Evolutionary conservation across 2,329 filamentous ascomycete genomes (phyloP).

Genomic region (Trichoderma semiorbis): DNA sequence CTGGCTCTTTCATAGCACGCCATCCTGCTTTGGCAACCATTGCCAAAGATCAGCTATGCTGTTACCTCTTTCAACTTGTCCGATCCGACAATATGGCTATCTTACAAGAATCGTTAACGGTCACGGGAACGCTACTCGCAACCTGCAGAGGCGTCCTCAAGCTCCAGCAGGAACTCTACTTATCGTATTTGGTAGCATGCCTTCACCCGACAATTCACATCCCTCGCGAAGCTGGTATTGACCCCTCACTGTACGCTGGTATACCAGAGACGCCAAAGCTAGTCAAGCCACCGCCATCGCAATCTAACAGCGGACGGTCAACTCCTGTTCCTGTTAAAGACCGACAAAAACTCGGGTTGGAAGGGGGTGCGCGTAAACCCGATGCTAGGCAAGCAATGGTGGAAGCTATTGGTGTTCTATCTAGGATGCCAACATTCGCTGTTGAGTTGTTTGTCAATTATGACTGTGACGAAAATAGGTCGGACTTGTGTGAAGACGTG

Average conservation of each 20-base stretch:
- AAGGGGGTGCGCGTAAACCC: constrained; percentile 86
- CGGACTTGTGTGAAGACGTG: constrained; percentile 92
- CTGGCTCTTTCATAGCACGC: constrained; percentile 88
- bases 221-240: constrained; percentile 82
- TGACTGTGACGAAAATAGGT: constrained; percentile 88
- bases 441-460: constrained; percentile 96
- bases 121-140: constrained; percentile 84
- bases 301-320: constrained; percentile 72
- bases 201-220: constrained; percentile 93
- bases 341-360: constrained; percentile 84
- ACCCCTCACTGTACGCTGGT: constrained; percentile 86
- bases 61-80: constrained; percentile 92
- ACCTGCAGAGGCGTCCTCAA: constrained; percentile 90
- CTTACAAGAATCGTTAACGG: constrained; percentile 85
- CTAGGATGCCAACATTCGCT: constrained; percentile 91
- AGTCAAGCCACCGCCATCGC: constrained; percentile 72
- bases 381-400: constrained; percentile 98
- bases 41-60: constrained; percentile 89
- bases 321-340: constrained; percentile 92
- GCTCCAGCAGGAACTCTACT: constrained; percentile 91
- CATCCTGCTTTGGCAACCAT: constrained; percentile 84
- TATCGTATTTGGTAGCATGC: constrained; percentile 92
- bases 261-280: constrained; percentile 89
- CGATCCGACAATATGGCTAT: constrained; percentile 95
- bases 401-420: constrained; percentile 87